Percentiles rank a stretch among this genome's conserved stretches.
These are phyloP conservation scores for Aechmea fasciata DNA, from an alignment of 176 grass and related monocot genomes.

Conservation along the genomic window DNA sequence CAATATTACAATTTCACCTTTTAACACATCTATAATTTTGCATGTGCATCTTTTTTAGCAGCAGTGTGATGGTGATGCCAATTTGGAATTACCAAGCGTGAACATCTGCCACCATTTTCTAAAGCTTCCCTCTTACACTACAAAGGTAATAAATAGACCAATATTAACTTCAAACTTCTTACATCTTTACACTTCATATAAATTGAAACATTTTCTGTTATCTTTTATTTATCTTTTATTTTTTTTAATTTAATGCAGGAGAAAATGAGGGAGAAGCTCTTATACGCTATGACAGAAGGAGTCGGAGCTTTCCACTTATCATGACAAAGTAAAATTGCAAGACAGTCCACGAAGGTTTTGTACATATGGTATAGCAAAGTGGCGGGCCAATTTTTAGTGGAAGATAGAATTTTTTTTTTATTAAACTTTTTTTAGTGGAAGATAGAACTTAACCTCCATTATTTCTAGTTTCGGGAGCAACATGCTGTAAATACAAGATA, in stretches of 20 bases:
- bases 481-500: too few relatives aligned
- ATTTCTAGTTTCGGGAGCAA: too few relatives aligned
- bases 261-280: slow-evolving; percentile 40
- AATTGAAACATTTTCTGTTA: not conserved
- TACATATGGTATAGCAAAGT: too few relatives aligned
- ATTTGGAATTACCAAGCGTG: slow-evolving; percentile 52
- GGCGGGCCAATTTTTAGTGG: not conserved
- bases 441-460: too few relatives aligned
- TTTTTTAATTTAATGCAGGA: slow-evolving; percentile 21
- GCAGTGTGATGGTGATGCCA: slow-evolving; percentile 36
- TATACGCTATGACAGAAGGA: slow-evolving; percentile 37
- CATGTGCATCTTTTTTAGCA: slow-evolving; percentile 18
- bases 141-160: slow-evolving; percentile 37
- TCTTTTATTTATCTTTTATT: not conserved
- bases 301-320: slow-evolving; percentile 49
- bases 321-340: slow-evolving; percentile 9
- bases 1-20: not conserved
- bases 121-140: slow-evolving; percentile 68
- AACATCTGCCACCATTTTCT: slow-evolving; percentile 63
- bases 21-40: slow-evolving; percentile 9
- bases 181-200: not conserved
- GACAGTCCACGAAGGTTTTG: too few relatives aligned
- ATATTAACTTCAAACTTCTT: not conserved
- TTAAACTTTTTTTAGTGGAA: not conserved
- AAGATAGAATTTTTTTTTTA: too few relatives aligned